phyloP scores from a whole-genome alignment of 768 basidiomycete genomes.

The Botryobasidium botryosum region DNA sequence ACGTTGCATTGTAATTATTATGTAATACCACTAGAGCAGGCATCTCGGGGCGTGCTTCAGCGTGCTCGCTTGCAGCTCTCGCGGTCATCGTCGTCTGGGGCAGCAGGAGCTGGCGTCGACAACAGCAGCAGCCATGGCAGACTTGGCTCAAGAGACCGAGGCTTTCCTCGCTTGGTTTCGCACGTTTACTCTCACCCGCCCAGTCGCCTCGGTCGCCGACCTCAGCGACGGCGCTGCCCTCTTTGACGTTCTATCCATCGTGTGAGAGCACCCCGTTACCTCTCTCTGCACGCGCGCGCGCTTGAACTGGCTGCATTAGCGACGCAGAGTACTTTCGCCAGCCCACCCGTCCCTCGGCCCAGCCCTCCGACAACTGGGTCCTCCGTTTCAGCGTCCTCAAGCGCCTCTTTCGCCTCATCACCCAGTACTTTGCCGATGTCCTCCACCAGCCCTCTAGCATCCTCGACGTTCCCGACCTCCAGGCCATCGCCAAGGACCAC shows the following conservation, averaged over 20 bases:
- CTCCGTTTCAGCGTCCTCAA: slow-evolving; percentile 70
- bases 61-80: no score
- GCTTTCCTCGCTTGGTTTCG: slow-evolving; percentile 72
- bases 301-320: slow-evolving; percentile 23
- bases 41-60: no score
- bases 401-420: slow-evolving; percentile 71
- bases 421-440: slow-evolving; percentile 72
- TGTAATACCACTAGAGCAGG: no score
- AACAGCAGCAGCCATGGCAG: no score
- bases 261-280: slow-evolving; percentile 31
- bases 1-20: no score
- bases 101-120: no score
- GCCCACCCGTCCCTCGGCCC: slow-evolving; percentile 36
- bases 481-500: slow-evolving; percentile 66
- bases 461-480: slow-evolving; percentile 77
- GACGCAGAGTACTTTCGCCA: slow-evolving; percentile 67
- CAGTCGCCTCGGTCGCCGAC: slow-evolving; percentile 46
- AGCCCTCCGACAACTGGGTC: slow-evolving; percentile 77
- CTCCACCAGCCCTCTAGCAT: slow-evolving; percentile 61
- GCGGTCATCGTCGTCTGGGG: no score
- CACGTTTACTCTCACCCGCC: slow-evolving; percentile 45
- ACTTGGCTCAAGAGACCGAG: slow-evolving; percentile 30
- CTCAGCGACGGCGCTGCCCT: slow-evolving; percentile 67
- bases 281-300: slow-evolving; percentile 5
- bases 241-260: slow-evolving; percentile 53